phyloP scores from a whole-genome alignment of 306 rosid species.

The Luffa acutangula region DNA sequence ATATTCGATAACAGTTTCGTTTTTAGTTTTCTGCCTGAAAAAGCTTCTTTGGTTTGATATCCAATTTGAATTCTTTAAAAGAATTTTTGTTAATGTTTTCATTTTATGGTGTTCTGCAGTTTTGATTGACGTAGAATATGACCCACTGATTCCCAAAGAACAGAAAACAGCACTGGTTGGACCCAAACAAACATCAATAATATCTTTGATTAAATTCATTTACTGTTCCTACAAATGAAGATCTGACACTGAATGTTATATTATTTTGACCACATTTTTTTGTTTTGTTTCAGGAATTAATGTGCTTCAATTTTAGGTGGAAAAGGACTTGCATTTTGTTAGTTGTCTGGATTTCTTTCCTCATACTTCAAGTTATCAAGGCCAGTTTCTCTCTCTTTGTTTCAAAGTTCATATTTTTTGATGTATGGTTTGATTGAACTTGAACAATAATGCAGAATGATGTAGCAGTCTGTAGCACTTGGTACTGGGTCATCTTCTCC shows the following conservation, averaged over 20 bases:
- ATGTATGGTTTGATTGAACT: neutral
- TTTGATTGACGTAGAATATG: constrained; percentile 34
- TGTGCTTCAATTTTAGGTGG: constrained; percentile 64
- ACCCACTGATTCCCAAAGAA: constrained; percentile 43
- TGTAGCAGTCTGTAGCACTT: constrained; percentile 37
- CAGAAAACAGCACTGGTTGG: constrained; percentile 49
- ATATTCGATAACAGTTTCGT: neutral
- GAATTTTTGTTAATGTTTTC: neutral
- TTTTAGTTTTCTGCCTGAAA: no score
- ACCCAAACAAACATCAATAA: neutral
- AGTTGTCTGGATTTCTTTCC: constrained; percentile 52
- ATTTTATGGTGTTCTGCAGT: constrained; percentile 31
- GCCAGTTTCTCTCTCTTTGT: constrained; percentile 22
- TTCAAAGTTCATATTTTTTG: neutral
- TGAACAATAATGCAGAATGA: constrained; percentile 41
- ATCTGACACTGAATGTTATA: neutral
- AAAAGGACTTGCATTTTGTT: constrained; percentile 35
- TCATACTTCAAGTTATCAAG: constrained; percentile 64
- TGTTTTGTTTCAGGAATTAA: constrained; percentile 45
- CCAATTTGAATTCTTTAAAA: neutral
- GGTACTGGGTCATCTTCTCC: constrained; percentile 78
- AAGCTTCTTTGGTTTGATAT: neutral
- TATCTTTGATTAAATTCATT: neutral
- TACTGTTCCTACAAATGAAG: neutral
- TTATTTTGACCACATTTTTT: neutral